phyloP scores from a whole-genome alignment of 1,284 basidiomycete species.

The Cryptococcus sp. region DNA sequence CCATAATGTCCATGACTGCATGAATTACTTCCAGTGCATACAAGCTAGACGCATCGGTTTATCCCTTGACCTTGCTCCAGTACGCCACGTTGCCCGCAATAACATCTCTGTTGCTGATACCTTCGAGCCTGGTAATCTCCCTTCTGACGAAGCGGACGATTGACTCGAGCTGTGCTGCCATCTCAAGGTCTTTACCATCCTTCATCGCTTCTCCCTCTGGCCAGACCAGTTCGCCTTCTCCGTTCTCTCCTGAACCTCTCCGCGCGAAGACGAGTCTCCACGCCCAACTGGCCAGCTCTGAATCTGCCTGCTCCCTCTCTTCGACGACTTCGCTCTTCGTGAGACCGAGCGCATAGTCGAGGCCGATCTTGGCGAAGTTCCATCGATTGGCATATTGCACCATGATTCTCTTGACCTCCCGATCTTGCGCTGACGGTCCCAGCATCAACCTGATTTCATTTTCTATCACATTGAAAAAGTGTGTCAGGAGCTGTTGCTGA shows the following conservation, averaged over 20 bases:
- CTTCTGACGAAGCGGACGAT: constrained; percentile 75
- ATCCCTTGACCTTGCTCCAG: constrained; percentile 43
- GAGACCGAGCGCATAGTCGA: constrained; percentile 67
- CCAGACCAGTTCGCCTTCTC: constrained; percentile 17
- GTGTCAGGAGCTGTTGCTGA: constrained; percentile 67
- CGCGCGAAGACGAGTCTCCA: constrained; percentile 83
- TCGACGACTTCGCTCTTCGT: constrained; percentile 21
- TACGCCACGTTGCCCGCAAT: constrained; percentile 56
- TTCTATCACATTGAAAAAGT: constrained; percentile 95
- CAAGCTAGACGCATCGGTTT: background rate
- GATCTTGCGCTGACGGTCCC: constrained; percentile 58
- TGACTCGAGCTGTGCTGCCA: constrained; percentile 73
- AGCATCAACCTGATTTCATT: constrained; percentile 83
- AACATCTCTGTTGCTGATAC: constrained; percentile 69
- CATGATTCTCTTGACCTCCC: constrained; percentile 72
- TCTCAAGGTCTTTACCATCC: constrained; percentile 59
- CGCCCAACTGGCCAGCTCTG: constrained; percentile 78
- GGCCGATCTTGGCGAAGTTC: constrained; percentile 76
- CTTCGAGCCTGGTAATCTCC: constrained; percentile 74
- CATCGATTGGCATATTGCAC: constrained; percentile 86
- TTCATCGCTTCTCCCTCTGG: constrained; percentile 48
- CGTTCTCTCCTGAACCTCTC: constrained; percentile 25
- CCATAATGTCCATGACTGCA: background rate
- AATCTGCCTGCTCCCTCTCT: constrained; percentile 57
- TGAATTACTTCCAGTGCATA: constrained; percentile 6